Evolutionary conservation across 495 filamentous ascomycete genomes (phyloP).

Genomic region (Lasiosphaeria ovina): DNA sequence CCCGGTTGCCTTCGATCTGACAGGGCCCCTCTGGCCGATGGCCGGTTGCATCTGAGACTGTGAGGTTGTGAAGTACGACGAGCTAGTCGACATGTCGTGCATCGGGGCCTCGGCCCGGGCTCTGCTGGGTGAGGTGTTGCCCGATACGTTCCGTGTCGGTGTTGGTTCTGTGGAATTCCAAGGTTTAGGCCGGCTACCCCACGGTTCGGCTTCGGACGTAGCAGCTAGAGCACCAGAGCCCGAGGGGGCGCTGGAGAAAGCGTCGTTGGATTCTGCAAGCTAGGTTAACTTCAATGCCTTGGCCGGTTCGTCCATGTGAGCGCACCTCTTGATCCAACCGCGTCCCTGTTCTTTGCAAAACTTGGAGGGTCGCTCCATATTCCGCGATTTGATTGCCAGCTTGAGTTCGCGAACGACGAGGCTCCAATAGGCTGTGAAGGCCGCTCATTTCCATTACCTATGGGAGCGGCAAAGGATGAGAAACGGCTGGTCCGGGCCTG

Average conservation of each 20-base stretch:
- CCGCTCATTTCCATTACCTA: conserved; percentile 37
- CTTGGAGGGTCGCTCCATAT: conserved; percentile 61
- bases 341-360: conserved; percentile 45
- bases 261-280: conserved; percentile 35
- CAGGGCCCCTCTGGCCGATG: conserved; percentile 19
- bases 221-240: conserved; percentile 66
- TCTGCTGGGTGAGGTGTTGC: conserved; percentile 31
- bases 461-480: conserved; percentile 29
- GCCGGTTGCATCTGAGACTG: conserved; percentile 19
- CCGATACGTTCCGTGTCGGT: conserved; percentile 24
- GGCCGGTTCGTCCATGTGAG: background rate
- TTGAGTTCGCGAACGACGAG: conserved; percentile 48
- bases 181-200: conserved; percentile 35
- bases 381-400: conserved; percentile 53
- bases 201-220: conserved; percentile 62
- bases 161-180: conserved; percentile 55
- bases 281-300: conserved; percentile 23
- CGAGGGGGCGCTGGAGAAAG: conserved; percentile 35
- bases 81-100: conserved; percentile 39
- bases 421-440: conserved; percentile 34
- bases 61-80: conserved; percentile 41
- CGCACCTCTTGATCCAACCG: conserved; percentile 46
- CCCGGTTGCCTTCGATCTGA: conserved; percentile 13
- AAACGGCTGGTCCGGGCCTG: conserved; percentile 39
- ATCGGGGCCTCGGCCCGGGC: conserved; percentile 30